Evolutionary conservation across 2,329 filamentous ascomycete species (phyloP).

Genomic region (Phoma sp.): DNA sequence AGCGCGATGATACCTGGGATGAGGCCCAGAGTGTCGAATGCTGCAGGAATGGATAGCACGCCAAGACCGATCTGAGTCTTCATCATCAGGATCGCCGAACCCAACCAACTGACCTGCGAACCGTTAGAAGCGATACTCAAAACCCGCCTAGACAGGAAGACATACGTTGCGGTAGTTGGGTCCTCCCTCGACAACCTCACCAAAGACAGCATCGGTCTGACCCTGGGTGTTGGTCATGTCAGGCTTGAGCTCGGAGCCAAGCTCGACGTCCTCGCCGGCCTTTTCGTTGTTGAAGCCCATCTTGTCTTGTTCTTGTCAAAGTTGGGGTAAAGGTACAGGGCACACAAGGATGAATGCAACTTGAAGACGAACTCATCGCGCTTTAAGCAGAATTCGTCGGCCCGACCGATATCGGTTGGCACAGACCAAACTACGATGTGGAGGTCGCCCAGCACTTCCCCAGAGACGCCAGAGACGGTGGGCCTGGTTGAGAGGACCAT

Average conservation of each 20-base stretch:
- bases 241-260: slow-evolving; percentile 13
- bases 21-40: slow-evolving; percentile 54
- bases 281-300: slow-evolving; percentile 14
- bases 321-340: slow-evolving; percentile 5
- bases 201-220: slow-evolving; percentile 18
- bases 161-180: slow-evolving; percentile 20
- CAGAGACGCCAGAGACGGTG: slow-evolving; percentile 16
- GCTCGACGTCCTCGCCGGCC: slow-evolving; percentile 8
- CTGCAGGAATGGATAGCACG: slow-evolving; percentile 55
- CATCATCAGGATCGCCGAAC: slow-evolving; percentile 29
- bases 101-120: slow-evolving; percentile 25
- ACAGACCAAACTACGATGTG: slow-evolving; percentile 14
- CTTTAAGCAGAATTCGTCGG: slow-evolving; percentile 19
- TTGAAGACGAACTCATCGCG: not conserved
- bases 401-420: slow-evolving; percentile 18
- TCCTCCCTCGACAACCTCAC: slow-evolving; percentile 18
- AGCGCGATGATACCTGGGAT: slow-evolving; percentile 56
- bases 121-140: not conserved
- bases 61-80: slow-evolving; percentile 36
- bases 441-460: slow-evolving; percentile 13
- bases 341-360: not conserved
- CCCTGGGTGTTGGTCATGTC: slow-evolving; percentile 12
- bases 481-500: slow-evolving; percentile 1
- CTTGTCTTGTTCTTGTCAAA: not conserved
- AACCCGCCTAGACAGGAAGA: not conserved